Conservation (phyloP, 768 basidiomycete species). For the Coprinellus micaceus region DNA sequence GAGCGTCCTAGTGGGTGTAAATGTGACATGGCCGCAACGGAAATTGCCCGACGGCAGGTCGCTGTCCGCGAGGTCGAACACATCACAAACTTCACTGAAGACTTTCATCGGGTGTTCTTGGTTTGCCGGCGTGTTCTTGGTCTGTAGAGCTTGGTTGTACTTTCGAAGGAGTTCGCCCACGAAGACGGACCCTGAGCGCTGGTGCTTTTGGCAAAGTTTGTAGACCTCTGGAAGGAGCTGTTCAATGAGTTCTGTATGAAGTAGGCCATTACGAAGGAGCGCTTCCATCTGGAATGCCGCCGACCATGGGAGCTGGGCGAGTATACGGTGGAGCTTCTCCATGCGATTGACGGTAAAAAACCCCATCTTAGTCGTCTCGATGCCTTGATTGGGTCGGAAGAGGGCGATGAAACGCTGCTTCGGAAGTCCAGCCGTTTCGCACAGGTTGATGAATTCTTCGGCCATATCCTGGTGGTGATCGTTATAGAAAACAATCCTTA, state of each 20-base stretch:
- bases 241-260: conserved; percentile 58
- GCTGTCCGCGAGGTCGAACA: conserved; percentile 21
- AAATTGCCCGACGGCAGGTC: conserved; percentile 38
- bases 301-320: conserved; percentile 53
- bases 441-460: conserved; percentile 50
- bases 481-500: conserved; percentile 59
- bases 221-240: conserved; percentile 43
- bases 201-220: conserved; percentile 31
- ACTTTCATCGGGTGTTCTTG: conserved; percentile 39
- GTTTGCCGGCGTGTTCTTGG: conserved; percentile 27
- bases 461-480: conserved; percentile 44
- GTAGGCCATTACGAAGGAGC: conserved; percentile 55
- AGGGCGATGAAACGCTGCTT: conserved; percentile 30
- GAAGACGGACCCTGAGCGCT: conserved; percentile 20
- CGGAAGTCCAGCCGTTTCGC: conserved; percentile 41
- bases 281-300: conserved; percentile 78
- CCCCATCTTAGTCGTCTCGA: conserved; percentile 46
- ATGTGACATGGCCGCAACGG: conserved; percentile 69
- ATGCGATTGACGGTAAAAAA: conserved; percentile 54
- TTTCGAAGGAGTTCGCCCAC: conserved; percentile 50
- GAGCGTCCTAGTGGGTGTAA: conserved; percentile 70
- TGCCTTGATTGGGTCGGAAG: conserved; percentile 28
- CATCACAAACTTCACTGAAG: conserved; percentile 31
- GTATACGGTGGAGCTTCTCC: conserved; percentile 38
- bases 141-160: conserved; percentile 49